phyloP scores from a whole-genome alignment of 164 flowering plant genomes.

The Umbellularia californica region DNA sequence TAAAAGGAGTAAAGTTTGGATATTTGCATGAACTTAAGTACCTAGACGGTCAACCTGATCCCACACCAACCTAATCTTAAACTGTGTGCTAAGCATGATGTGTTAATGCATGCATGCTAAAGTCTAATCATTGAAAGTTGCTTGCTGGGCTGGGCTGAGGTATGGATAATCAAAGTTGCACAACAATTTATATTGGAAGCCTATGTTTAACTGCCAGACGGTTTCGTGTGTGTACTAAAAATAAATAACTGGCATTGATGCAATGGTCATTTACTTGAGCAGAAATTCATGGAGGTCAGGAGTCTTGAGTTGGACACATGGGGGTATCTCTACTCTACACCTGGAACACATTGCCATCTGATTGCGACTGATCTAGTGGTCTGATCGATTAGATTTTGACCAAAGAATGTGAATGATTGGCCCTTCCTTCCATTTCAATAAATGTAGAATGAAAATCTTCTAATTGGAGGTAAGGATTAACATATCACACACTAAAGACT shows the following conservation, averaged over 20 bases:
- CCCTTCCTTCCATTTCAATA: not conserved
- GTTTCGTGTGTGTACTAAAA: not conserved
- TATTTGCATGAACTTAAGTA: too few relatives aligned
- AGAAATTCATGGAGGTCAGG: not conserved
- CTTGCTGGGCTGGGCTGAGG: not conserved
- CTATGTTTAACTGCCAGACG: not conserved
- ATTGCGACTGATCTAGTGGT: not conserved
- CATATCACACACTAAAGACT: too few relatives aligned
- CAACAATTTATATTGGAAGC: not conserved
- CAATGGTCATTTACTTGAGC: not conserved
- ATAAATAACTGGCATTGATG: not conserved
- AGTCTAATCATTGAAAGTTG: not conserved
- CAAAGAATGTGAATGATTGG: not conserved
- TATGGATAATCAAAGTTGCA: too few relatives aligned
- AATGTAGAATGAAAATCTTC: too few relatives aligned
- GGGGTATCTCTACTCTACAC: not conserved
- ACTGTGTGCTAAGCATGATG: not conserved
- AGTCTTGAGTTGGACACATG: too few relatives aligned
- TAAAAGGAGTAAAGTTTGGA: too few relatives aligned
- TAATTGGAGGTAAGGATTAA: too few relatives aligned
- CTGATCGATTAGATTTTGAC: not conserved
- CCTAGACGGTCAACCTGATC: too few relatives aligned
- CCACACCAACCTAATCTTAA: not conserved
- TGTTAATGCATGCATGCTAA: not conserved
- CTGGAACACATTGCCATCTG: not conserved